phyloP scores from a whole-genome alignment of 1,284 basidiomycete species.

The Exobasidium rhododendri region DNA sequence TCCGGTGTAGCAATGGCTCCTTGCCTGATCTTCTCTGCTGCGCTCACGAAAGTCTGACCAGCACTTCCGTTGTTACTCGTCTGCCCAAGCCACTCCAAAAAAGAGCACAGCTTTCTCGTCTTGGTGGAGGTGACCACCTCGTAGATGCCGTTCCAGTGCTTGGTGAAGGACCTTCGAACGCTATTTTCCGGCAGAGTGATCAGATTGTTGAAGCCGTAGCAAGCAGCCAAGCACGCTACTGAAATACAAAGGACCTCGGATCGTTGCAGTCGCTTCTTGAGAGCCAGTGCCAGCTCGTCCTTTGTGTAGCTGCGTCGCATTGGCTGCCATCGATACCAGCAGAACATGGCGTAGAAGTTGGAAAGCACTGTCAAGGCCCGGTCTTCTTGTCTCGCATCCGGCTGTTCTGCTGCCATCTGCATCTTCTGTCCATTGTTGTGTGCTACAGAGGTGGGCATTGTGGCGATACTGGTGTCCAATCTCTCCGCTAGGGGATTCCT shows the following conservation, averaged over 20 bases:
- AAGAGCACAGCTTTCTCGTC: not conserved
- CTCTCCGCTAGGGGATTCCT: not conserved
- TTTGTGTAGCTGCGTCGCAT: not conserved
- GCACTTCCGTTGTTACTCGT: conserved; percentile 3
- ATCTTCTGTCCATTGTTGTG: not conserved
- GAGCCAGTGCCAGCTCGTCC: not conserved
- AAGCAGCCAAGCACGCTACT: not conserved
- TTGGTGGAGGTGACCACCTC: not conserved
- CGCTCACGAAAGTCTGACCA: not conserved
- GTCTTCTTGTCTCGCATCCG: not conserved
- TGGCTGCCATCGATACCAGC: not conserved
- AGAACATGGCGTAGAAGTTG: conserved; percentile 1
- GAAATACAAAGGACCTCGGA: not conserved
- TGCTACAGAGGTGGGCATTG: not conserved
- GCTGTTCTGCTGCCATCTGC: not conserved
- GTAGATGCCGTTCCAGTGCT: conserved; percentile 3
- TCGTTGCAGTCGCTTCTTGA: not conserved
- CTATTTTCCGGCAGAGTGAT: not conserved
- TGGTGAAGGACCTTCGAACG: not conserved
- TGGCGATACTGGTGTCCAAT: not conserved
- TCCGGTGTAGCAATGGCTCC: not conserved
- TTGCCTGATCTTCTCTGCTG: not conserved
- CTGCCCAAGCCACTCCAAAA: conserved; percentile 3
- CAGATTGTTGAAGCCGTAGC: not conserved
- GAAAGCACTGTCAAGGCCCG: not conserved